Conservation (phyloP, 169 alveolate species). For the Blepharisma undulans region DNA sequence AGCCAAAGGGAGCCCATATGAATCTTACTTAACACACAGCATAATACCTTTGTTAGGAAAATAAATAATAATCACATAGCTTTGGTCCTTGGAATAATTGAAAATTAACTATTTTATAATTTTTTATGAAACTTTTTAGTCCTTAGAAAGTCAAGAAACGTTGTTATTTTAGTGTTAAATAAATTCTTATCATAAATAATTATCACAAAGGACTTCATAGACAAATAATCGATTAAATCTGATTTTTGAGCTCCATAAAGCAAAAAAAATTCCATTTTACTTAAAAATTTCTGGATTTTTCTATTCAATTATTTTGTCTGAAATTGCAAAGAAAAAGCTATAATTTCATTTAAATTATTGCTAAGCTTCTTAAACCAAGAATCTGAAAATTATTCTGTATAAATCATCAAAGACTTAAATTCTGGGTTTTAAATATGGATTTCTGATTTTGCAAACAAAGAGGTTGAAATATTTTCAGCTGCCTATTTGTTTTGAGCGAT, state of each 20-base stretch:
- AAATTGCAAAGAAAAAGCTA: neutral
- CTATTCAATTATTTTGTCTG: neutral
- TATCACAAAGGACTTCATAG: neutral
- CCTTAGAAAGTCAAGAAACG: no score
- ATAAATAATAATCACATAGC: neutral
- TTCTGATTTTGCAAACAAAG: neutral
- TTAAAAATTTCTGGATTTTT: neutral
- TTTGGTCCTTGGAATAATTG: no score
- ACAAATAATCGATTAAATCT: neutral
- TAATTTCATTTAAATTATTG: no score
- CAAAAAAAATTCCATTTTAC: neutral
- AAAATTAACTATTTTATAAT: no score
- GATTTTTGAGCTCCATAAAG: no score
- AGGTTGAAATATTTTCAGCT: neutral
- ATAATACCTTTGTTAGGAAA: neutral
- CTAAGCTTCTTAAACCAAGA: neutral
- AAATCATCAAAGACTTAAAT: no score
- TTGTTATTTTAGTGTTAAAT: no score
- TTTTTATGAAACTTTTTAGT: no score
- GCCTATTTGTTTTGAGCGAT: neutral
- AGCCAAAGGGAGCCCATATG: neutral
- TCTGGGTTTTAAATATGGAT: neutral
- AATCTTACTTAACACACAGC: slow-evolving; percentile 1
- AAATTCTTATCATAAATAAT: no score
- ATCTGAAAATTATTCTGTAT: neutral